Percentiles rank a stretch among this genome's conserved stretches.
Evolutionary conservation across 768 basidiomycete genomes (phyloP).

Genomic region (Dentipellis fragilis): DNA sequence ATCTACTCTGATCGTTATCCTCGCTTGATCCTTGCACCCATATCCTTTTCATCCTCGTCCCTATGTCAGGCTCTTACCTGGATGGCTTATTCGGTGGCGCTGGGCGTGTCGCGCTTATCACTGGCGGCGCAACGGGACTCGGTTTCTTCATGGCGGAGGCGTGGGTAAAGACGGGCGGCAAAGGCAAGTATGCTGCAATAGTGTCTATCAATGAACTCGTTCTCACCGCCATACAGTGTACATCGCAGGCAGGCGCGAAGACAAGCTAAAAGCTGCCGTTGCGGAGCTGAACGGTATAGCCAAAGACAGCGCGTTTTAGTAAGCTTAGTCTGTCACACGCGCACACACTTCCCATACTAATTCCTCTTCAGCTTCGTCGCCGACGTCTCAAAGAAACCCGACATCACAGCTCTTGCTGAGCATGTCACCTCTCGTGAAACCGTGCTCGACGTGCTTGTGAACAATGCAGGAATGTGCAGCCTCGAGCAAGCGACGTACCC

Average conservation of each 20-base stretch:
- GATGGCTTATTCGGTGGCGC: conserved; percentile 47
- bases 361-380: conserved; percentile 57
- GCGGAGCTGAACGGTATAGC: conserved; percentile 31
- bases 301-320: conserved; percentile 5
- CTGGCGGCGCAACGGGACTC: conserved; percentile 70
- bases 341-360: conserved; percentile 50
- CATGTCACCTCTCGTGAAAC: conserved; percentile 49
- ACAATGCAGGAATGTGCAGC: conserved; percentile 61
- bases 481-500: conserved; percentile 11
- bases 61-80: neutral
- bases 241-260: conserved; percentile 41
- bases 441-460: conserved; percentile 63
- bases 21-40: no score
- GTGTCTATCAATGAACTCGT: neutral
- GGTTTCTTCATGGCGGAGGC: conserved; percentile 74
- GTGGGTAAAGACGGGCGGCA: conserved; percentile 73
- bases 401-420: conserved; percentile 30
- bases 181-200: conserved; percentile 55
- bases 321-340: conserved; percentile 27
- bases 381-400: conserved; percentile 43
- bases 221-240: neutral
- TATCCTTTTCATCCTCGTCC: no score
- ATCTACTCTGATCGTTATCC: no score
- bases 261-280: conserved; percentile 51
- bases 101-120: conserved; percentile 59